Evolutionary conservation across 2,329 filamentous ascomycete species (phyloP).

Genomic region (Talaromyces sp.): DNA sequence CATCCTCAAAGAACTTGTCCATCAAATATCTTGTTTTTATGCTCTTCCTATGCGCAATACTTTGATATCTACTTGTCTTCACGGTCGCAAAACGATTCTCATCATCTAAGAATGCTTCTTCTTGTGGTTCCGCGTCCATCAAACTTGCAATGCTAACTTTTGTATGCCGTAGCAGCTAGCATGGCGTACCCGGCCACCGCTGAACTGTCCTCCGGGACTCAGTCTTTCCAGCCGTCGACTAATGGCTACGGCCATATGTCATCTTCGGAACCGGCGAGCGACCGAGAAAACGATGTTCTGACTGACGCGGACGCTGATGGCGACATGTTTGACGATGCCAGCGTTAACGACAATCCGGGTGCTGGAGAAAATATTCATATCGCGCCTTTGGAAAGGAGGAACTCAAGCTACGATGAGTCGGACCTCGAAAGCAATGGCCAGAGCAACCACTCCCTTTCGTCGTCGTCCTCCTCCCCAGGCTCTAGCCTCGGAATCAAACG

Average conservation of each 20-base stretch:
- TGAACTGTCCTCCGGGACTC: constrained; percentile 23
- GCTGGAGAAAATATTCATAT: constrained; percentile 40
- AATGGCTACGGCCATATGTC: constrained; percentile 28
- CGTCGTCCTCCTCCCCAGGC: constrained; percentile 60
- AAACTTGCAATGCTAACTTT: constrained; percentile 38
- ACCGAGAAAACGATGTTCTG: constrained; percentile 34
- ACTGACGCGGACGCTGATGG: constrained; percentile 67
- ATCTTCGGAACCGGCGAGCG: constrained; percentile 19
- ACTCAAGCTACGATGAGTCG: constrained; percentile 30
- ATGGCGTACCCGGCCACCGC: constrained; percentile 40
- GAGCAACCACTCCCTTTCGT: constrained; percentile 36
- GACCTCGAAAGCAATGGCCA: constrained; percentile 7
- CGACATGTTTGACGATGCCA: constrained; percentile 64
- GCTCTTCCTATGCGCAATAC: constrained; percentile 13
- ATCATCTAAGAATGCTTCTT: constrained; percentile 18
- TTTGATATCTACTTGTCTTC: constrained; percentile 17
- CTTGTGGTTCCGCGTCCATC: constrained; percentile 14
- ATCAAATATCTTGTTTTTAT: constrained; percentile 28
- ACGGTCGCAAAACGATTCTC: constrained; percentile 30
- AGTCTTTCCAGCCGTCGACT: constrained; percentile 20
- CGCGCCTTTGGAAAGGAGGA: constrained; percentile 31
- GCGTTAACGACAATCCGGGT: constrained; percentile 37
- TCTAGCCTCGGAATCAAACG: constrained; percentile 68
- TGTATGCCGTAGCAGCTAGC: constrained; percentile 34
- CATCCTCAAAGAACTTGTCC: constrained; percentile 31